A percentile compares a stretch with the other conserved stretches of the same genome.
phyloP scores from a whole-genome alignment of 345 rosid species.

The Carallia pectinifolia region DNA sequence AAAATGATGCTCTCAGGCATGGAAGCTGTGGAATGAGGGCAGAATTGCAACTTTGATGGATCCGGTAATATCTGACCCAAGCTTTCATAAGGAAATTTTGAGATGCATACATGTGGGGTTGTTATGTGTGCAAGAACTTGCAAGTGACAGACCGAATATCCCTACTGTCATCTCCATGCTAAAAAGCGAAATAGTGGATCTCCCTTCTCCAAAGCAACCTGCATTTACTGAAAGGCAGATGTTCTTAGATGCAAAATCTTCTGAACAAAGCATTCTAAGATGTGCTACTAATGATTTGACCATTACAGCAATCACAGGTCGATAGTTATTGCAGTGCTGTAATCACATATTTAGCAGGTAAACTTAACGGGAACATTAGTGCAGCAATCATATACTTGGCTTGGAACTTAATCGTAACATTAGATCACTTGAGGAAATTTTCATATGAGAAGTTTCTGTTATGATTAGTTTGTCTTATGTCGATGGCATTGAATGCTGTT shows the following conservation, averaged over 20 bases:
- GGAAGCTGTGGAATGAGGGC: conserved; percentile 42
- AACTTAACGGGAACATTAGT: no score
- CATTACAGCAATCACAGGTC: conserved; percentile 5
- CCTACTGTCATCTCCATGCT: conserved; percentile 5
- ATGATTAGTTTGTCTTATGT: no score
- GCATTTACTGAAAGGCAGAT: conserved; percentile 4
- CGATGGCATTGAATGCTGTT: no score
- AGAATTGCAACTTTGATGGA: conserved; percentile 6
- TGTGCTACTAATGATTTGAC: conserved; percentile 19
- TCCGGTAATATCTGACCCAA: conserved; percentile 33
- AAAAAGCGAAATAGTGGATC: not conserved
- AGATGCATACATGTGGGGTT: conserved; percentile 61
- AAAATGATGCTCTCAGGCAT: conserved; percentile 35
- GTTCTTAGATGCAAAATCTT: not conserved
- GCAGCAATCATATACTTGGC: no score
- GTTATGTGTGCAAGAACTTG: conserved; percentile 57
- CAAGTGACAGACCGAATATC: conserved; percentile 50
- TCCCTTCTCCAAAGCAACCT: conserved; percentile 10
- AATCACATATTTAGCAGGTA: no score
- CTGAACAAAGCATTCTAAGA: not conserved
- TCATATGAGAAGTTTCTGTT: no score
- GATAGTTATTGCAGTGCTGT: not conserved
- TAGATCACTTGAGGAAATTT: no score
- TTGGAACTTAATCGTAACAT: no score
- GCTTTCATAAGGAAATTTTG: conserved; percentile 30